phyloP scores from a whole-genome alignment of 495 filamentous ascomycete genomes.

The Aspergillus incahuasiensis region DNA sequence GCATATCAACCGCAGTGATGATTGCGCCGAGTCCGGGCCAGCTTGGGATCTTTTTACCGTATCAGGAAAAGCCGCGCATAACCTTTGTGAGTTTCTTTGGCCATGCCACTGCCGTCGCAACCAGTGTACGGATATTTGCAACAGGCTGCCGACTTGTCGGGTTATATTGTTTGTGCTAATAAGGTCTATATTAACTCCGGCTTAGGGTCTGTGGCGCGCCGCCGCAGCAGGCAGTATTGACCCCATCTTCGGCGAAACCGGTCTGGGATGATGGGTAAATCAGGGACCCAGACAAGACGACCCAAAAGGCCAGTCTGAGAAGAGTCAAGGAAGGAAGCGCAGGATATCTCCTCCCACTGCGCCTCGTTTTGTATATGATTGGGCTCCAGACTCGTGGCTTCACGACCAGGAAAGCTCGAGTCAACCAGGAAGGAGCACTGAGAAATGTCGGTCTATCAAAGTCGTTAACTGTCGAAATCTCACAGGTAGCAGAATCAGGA shows the following conservation, averaged over 20 bases:
- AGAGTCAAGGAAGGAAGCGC: slow-evolving; percentile 76
- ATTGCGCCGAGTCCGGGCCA: not conserved
- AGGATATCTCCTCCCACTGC: slow-evolving; percentile 70
- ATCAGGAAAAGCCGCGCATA: slow-evolving; percentile 13
- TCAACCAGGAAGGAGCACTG: slow-evolving; percentile 84
- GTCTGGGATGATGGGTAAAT: slow-evolving; percentile 64
- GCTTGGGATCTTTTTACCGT: slow-evolving; percentile 15
- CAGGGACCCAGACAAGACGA: slow-evolving; percentile 81
- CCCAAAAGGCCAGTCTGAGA: slow-evolving; percentile 65
- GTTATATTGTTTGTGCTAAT: slow-evolving; percentile 2
- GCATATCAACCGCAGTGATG: not conserved
- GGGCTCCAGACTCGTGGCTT: slow-evolving; percentile 59
- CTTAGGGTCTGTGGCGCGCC: slow-evolving; percentile 21
- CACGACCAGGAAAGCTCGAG: slow-evolving; percentile 65
- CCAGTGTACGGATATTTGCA: not conserved
- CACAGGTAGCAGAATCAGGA: not conserved
- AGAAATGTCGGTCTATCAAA: slow-evolving; percentile 56
- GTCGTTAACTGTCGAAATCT: not conserved
- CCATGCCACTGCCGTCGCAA: not conserved
- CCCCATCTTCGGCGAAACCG: slow-evolving; percentile 72
- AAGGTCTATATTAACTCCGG: not conserved
- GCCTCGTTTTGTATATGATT: slow-evolving; percentile 63
- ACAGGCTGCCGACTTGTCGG: not conserved
- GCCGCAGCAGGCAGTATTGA: slow-evolving; percentile 71
- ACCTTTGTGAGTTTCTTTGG: no score